Evolutionary conservation across 2,329 filamentous ascomycete species (phyloP), one percentile per base, ranked within the genome.

Genomic region (Sarocladium brachiariae): DNA sequence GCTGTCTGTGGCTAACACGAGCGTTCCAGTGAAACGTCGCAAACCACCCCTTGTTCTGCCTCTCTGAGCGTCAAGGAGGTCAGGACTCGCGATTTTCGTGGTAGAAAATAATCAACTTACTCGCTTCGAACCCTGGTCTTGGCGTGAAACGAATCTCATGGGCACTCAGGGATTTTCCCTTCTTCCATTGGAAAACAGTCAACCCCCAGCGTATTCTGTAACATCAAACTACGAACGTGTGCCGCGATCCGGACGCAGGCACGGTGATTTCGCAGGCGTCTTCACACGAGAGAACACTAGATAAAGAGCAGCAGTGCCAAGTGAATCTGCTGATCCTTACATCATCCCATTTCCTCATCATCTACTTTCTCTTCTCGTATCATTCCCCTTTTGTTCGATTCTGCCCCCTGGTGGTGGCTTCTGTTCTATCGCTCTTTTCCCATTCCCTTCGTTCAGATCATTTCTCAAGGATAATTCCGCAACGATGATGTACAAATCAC

Each of bases 101-200:
- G n/a, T n/a, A n/a, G n/a, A n/a, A n/a, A n/a, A n/a, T n/a, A n/a
- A n/a, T n/a, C n/a, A n/a, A n/a, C 19, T 33, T 16, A 16, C 43
- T 19, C 18, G 27, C 24, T 47, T 34, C 43, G 19, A 49, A 49
- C 46, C 11, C 31, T 35, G 21, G 3, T 5, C 46, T 49, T 49
- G 46, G 50, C 50, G 27, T 49, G 43, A 52, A 49, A 49, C 50
- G 43, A 19, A 39, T 45, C 34, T 52, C 50, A 52, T 49, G 34
- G 50, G 27, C 27, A 49, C 27, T 51, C 50, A 52, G 37, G 46
- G 31, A 35, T 37, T 37, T 5, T 19, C n/a, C 14, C 8, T 13
- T 33, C n/a, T n/a, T n/a, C n/a, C n/a, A n/a, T n/a, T n/a, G n/a
- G n/a, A n/a, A n/a, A n/a, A n/a, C n/a, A n/a, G n/a, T n/a, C n/a